Evolutionary conservation across 441 rosid genomes (phyloP).

Genomic region (Macaranga tanarius): DNA sequence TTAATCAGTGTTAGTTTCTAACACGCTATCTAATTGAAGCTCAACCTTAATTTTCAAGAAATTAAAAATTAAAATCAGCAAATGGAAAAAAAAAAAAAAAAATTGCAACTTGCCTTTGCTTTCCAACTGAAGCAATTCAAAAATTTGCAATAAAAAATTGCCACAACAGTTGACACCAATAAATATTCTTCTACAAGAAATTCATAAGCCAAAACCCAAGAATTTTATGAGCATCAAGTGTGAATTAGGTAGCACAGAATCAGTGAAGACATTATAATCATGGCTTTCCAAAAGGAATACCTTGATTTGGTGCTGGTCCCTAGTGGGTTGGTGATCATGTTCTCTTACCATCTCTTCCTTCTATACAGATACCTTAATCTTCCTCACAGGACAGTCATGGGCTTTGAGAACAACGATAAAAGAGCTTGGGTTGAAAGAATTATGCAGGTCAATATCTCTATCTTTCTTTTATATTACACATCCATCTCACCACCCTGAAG

Average conservation of each 20-base stretch:
- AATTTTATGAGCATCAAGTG: background rate
- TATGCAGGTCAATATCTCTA: slow-evolving; percentile 35
- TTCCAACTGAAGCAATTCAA: slow-evolving; percentile 4
- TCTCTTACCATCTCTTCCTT: slow-evolving; percentile 32
- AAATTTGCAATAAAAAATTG: background rate
- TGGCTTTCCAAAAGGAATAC: slow-evolving; percentile 31
- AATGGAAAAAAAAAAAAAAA: background rate
- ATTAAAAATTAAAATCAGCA: background rate
- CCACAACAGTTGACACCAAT: background rate
- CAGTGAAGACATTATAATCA: background rate
- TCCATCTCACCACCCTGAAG: too few relatives aligned
- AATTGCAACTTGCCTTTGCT: slow-evolving; percentile 18
- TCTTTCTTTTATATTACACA: background rate
- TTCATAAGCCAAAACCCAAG: background rate
- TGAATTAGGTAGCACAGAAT: too few relatives aligned
- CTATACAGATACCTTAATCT: slow-evolving; percentile 29
- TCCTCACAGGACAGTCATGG: slow-evolving; percentile 38
- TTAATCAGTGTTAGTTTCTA: too few relatives aligned
- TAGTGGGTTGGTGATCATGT: slow-evolving; percentile 35
- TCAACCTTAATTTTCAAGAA: too few relatives aligned
- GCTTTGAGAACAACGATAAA: slow-evolving; percentile 38
- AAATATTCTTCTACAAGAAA: background rate
- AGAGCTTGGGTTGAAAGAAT: slow-evolving; percentile 41
- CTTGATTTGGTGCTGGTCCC: slow-evolving; percentile 33
- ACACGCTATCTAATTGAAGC: too few relatives aligned